Conservation (phyloP, 129 eudicot species). For the Scalesia atractyloides region DNA sequence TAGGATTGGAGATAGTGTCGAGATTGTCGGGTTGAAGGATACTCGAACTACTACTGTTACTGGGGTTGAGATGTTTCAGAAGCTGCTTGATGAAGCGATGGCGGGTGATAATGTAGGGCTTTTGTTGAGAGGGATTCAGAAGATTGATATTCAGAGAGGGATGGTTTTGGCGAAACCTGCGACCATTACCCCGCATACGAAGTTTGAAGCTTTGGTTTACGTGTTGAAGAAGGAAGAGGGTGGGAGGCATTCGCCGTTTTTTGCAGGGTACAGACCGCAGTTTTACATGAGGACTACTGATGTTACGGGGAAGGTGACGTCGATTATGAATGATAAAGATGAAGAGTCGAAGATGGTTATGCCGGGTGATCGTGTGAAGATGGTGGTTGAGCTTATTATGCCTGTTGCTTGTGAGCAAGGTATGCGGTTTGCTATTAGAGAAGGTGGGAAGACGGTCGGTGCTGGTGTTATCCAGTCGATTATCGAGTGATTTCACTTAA, state of each 20-base stretch:
- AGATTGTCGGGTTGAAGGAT: constrained; percentile 71
- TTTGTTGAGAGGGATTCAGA: constrained; percentile 75
- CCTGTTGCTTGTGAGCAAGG: constrained; percentile 89
- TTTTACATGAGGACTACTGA: constrained; percentile 95
- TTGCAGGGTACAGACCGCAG: constrained; percentile 87
- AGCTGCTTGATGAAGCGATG: constrained; percentile 76
- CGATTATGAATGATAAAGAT: constrained; percentile 77
- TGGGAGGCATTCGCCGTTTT: constrained; percentile 88
- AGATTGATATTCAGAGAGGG: constrained; percentile 72
- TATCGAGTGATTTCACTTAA: constrained; percentile 48
- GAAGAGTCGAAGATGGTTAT: constrained; percentile 93
- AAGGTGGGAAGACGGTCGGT: constrained; percentile 99
- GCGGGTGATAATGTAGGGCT: constrained; percentile 91
- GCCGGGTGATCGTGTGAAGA: constrained; percentile 97
- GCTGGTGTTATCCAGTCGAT: constrained; percentile 85
- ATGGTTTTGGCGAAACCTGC: constrained; percentile 88
- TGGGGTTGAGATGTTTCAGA: constrained; percentile 92
- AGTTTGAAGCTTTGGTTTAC: constrained; percentile 78
- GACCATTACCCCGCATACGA: constrained; percentile 64
- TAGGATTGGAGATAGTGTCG: constrained; percentile 73
- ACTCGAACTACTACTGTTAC: constrained; percentile 75
- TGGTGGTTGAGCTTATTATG: constrained; percentile 81
- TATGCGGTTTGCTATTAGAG: constrained; percentile 95
- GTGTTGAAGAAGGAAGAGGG: constrained; percentile 94
- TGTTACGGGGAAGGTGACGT: constrained; percentile 75